Conservation (phyloP, 2,329 filamentous ascomycete genomes). For the Allantophomopsis cytisporea region DNA sequence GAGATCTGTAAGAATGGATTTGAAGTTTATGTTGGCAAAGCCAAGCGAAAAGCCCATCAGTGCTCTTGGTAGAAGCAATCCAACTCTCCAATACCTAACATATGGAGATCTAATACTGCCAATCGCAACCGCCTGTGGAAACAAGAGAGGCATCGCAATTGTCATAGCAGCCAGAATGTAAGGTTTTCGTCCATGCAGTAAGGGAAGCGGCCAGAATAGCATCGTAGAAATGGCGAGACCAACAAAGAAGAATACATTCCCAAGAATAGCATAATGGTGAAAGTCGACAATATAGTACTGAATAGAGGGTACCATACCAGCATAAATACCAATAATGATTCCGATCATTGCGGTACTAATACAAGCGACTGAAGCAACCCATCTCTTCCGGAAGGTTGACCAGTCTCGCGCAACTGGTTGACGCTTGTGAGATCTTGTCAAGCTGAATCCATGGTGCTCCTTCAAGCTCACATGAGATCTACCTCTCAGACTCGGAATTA, state of each 20-base stretch:
- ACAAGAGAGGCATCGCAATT: constrained; percentile 58
- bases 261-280: constrained; percentile 52
- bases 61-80: constrained; percentile 48
- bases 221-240: constrained; percentile 59
- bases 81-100: constrained; percentile 38
- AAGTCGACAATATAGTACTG: constrained; percentile 65
- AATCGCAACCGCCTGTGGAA: constrained; percentile 61
- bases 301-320: constrained; percentile 65
- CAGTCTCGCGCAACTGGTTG: constrained; percentile 62
- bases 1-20: constrained; percentile 57
- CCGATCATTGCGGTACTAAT: constrained; percentile 61
- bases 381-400: constrained; percentile 52
- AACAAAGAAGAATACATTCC: constrained; percentile 60
- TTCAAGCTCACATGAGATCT: constrained; percentile 39
- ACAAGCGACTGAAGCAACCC: constrained; percentile 56
- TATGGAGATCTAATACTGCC: constrained; percentile 40
- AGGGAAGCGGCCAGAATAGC: constrained; percentile 59
- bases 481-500: constrained; percentile 26
- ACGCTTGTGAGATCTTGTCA: constrained; percentile 38
- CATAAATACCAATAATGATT: constrained; percentile 60
- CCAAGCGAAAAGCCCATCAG: constrained; percentile 58
- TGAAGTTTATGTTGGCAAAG: constrained; percentile 66
- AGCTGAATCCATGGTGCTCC: constrained; percentile 34
- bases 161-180: constrained; percentile 59
- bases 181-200: constrained; percentile 64